Evolutionary conservation across 2,329 filamentous ascomycete species (phyloP).

Genomic region (Pseudogymnoascus sp.): DNA sequence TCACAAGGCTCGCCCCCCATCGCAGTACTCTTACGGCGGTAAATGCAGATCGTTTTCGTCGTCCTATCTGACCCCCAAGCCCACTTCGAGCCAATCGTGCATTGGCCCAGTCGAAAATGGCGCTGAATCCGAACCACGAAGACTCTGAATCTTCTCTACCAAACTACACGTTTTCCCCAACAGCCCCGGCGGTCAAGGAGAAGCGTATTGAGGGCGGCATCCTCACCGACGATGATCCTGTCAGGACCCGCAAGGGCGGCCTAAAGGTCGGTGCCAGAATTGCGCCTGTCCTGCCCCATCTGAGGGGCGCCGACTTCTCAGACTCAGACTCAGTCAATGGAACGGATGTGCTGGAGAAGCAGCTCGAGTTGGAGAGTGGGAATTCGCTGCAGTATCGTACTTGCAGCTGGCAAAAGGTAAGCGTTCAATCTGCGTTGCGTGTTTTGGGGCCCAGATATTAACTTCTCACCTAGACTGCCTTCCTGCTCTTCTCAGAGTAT

Average conservation of each 20-base stretch:
- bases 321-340: constrained; percentile 18
- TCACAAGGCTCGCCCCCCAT: background rate
- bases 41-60: constrained; percentile 2
- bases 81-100: constrained; percentile 21
- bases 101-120: constrained; percentile 28
- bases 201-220: constrained; percentile 1
- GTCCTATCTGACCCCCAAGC: constrained; percentile 12
- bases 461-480: constrained; percentile 58
- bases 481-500: constrained; percentile 87
- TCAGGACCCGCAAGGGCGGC: constrained; percentile 7
- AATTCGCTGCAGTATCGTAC: constrained; percentile 86
- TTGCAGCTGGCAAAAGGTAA: constrained; percentile 84
- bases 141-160: background rate
- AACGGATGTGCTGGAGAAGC: constrained; percentile 42
- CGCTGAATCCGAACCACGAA: constrained; percentile 18
- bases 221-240: constrained; percentile 14
- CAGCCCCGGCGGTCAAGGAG: background rate
- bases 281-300: constrained; percentile 26
- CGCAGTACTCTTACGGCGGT: background rate
- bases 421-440: constrained; percentile 15
- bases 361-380: constrained; percentile 69
- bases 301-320: constrained; percentile 20
- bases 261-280: constrained; percentile 22
- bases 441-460: constrained; percentile 10
- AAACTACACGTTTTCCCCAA: constrained; percentile 7